Base-by-base conservation (phyloP, 2,329 filamentous ascomycete species). In the Hypoxylon sp. region DNA sequence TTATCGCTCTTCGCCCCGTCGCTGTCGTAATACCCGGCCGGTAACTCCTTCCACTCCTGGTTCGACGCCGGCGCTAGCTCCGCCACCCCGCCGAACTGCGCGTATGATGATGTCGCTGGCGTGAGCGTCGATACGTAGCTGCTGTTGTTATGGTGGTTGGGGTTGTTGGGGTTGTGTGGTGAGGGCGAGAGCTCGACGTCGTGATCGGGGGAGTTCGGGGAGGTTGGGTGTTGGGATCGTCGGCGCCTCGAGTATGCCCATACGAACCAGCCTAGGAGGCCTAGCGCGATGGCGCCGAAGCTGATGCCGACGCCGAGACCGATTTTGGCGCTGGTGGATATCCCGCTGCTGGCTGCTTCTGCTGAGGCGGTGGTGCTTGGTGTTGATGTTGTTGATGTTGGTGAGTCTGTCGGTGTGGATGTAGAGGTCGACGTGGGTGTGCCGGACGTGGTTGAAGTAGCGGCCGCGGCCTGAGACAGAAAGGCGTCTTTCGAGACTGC, bases 401-500 rank as follows among this genome's bases (percentile, higher is more conserved):
- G 46, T 2, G 74, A 22, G 39, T 37, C 35, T n/a, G 35, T 37
- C 35, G 35, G 35, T 14, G 35, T n/a, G 8, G 22, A 19, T 10
- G 53, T 13, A 1, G 48, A 35, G 11, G 73, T 62, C 0, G 69
- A 65, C 0, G 73, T 54, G 2, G 56, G 71, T 1, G 73, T 70
- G 6, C 64, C 50, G 9, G 72, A 60, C 1, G 44, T 63, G n/a
- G 70, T 64, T 29, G 65, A 72, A 39, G 52, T 74, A 13, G 72
- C 70, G 14, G 74, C 73, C 3, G 67, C 58, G 39, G 76, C 81
- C 10, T 77, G 76, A 0, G 74, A 73, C 61, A 85, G 60, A 67
- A 85, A 87, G 19, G 82, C 78, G 24, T 77, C 70, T 71, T 83
- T 76, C 14, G 77, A 77, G 0, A 88, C 73, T 26, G 72, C 74